A percentile compares a stretch with the other conserved stretches of the same genome.
These are phyloP conservation scores for Leccinellum albellum DNA, from an alignment of 768 basidiomycete species.

Conservation along the genomic window DNA sequence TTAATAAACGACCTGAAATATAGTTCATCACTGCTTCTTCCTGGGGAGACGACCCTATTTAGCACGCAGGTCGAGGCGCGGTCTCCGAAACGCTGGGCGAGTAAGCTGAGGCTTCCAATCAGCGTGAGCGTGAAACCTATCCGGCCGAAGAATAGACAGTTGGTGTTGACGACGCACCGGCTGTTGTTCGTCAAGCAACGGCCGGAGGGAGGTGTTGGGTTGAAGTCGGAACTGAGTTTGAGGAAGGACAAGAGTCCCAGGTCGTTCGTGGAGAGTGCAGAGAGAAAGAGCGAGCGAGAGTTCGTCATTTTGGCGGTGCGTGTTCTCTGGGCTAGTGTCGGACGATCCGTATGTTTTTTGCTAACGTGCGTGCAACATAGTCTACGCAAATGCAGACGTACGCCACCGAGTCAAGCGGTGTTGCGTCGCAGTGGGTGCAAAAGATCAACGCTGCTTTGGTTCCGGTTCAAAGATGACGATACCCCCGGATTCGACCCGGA, in stretches of 20 bases:
- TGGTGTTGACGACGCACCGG: slow-evolving; percentile 55
- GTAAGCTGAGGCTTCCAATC: slow-evolving; percentile 49
- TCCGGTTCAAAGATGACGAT: slow-evolving; percentile 2
- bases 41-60: slow-evolving; percentile 47
- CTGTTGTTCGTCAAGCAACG: slow-evolving; percentile 54
- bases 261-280: slow-evolving; percentile 39
- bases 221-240: slow-evolving; percentile 51
- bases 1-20: background rate
- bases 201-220: slow-evolving; percentile 31
- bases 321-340: slow-evolving; percentile 1
- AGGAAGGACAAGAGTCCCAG: slow-evolving; percentile 5
- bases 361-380: slow-evolving; percentile 26
- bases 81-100: slow-evolving; percentile 52
- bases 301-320: slow-evolving; percentile 61
- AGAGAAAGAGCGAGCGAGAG: slow-evolving; percentile 52
- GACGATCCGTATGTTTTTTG: background rate
- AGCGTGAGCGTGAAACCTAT: slow-evolving; percentile 45
- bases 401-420: slow-evolving; percentile 35
- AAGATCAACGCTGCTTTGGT: slow-evolving; percentile 33
- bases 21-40: slow-evolving; percentile 37
- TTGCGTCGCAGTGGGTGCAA: slow-evolving; percentile 37
- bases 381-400: slow-evolving; percentile 46
- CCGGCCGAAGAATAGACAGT: slow-evolving; percentile 49
- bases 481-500: background rate
- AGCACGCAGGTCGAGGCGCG: slow-evolving; percentile 52